Conservation (phyloP, 2,329 filamentous ascomycete genomes). For the Cryphonectria nitschkei region DNA sequence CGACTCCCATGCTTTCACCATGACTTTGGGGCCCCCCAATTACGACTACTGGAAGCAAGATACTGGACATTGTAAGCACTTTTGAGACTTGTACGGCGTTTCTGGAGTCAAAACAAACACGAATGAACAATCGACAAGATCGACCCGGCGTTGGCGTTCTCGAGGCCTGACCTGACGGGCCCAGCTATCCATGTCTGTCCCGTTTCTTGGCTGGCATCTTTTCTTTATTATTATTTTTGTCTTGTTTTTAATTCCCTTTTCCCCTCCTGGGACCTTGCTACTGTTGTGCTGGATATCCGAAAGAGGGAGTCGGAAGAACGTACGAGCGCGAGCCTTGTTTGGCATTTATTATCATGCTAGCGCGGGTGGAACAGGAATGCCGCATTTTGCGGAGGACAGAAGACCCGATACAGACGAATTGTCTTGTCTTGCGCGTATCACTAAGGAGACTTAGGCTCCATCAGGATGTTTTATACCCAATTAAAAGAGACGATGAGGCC, state of each 20-base stretch:
- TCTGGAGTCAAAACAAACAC: conserved; percentile 12
- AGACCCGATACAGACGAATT: not conserved
- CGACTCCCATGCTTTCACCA: not conserved
- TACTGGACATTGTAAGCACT: not conserved
- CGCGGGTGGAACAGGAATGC: not conserved
- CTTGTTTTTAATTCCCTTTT: not conserved
- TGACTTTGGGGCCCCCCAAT: not conserved
- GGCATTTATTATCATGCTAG: not conserved
- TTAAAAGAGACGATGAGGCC: not conserved
- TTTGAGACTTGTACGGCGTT: conserved; percentile 11
- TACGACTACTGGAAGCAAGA: not conserved
- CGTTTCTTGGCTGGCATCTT: not conserved
- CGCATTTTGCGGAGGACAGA: not conserved
- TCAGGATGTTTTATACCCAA: not conserved
- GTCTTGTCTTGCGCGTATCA: not conserved
- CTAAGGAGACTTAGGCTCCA: not conserved
- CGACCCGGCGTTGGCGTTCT: conserved; percentile 5
- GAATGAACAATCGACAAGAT: conserved; percentile 15
- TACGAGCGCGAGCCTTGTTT: conserved; percentile 2
- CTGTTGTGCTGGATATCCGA: not conserved
- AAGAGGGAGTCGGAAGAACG: not conserved
- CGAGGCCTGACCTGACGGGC: not conserved
- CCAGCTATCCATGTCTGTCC: not conserved
- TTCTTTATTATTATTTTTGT: not conserved
- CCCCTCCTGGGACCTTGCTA: not conserved